Conservation (phyloP, 192 early-diverging fungal species). For the Phycomyces blakesleeanus region DNA sequence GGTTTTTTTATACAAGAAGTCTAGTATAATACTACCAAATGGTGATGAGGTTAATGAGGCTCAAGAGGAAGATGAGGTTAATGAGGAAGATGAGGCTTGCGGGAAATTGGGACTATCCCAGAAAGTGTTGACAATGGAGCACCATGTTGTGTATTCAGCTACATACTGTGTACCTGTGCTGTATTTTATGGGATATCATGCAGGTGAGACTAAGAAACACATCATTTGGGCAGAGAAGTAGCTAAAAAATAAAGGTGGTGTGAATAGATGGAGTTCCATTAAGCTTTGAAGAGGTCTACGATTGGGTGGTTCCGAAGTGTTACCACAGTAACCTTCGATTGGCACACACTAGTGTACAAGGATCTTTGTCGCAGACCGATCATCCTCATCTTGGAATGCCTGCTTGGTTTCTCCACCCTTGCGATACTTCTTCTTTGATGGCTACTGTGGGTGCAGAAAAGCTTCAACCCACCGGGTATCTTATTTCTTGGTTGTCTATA, state of each 20-base stretch:
- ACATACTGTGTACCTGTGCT: conserved; percentile 58
- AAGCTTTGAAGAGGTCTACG: conserved; percentile 42
- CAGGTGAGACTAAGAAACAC: conserved; percentile 25
- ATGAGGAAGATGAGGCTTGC: conserved; percentile 8
- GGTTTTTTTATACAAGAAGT: no score
- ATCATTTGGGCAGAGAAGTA: no score
- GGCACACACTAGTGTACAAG: conserved; percentile 3
- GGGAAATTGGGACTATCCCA: neutral
- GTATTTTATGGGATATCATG: conserved; percentile 51
- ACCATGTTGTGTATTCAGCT: conserved; percentile 60
- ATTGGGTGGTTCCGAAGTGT: conserved; percentile 25
- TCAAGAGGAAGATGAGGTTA: conserved; percentile 7
- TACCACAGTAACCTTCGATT: conserved; percentile 1
- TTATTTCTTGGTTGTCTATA: conserved; percentile 23
- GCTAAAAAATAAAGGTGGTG: neutral
- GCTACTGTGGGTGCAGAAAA: conserved; percentile 21
- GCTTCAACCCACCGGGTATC: conserved; percentile 2
- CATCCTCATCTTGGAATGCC: conserved; percentile 53
- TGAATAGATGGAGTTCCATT: conserved; percentile 34
- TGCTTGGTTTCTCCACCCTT: conserved; percentile 61
- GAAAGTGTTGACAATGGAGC: conserved; percentile 33
- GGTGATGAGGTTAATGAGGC: neutral
- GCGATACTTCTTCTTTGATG: conserved; percentile 55
- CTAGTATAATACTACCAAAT: no score
- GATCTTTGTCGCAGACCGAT: conserved; percentile 37